Evolutionary conservation across 1,284 basidiomycete species (phyloP), one percentile per base, ranked within the genome.

Genomic region (Cryptococcus sp.): DNA sequence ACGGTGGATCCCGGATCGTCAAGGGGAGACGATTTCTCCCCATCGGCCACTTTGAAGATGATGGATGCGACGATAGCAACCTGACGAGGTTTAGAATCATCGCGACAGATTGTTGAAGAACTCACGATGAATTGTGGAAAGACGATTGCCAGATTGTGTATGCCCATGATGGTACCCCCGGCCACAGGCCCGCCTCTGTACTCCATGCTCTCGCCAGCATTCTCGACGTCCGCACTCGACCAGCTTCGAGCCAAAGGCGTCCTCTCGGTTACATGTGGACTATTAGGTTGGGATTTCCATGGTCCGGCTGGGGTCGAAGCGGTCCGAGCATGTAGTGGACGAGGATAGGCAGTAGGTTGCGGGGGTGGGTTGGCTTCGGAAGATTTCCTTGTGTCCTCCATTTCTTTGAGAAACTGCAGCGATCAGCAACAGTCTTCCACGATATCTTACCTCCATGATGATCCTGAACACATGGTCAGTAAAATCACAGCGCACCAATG

Each of bases 81-180:
- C 89, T 92, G 41, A 33, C 24, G 23, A 48, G 12, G 50, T 24
- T 32, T 32, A 21, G 19, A 35, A 44, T 25, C 40, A 24, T 14
- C 12, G 9, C 7, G n/a, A 12, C 18, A 23, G 31, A 37, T 47
- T 32, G 50, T 42, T 32, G 24, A 10, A 16, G 14, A 3, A 79
- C 87, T 63, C 65, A 90, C 90, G 51, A 93, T 79, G 65, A 94
- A 87, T 62, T 95, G 91, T 19, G 90, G 91, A 71, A 89, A 81
- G 22, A 94, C 91, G 53, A 94, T 90, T 3, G 92, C 87, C 5
- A 97, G 76, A 63, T 97, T 97, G 70, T 97, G 93, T 36, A 97
- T 93, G 3, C 93, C 93, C 40, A 97, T 79, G 40, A 97, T 85
- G 2, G 90, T 93, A 1, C 93, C 93, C n/a, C 93, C 92, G 0